Conservation (phyloP, 441 rosid species). For the Gossypium schwendimanii region DNA sequence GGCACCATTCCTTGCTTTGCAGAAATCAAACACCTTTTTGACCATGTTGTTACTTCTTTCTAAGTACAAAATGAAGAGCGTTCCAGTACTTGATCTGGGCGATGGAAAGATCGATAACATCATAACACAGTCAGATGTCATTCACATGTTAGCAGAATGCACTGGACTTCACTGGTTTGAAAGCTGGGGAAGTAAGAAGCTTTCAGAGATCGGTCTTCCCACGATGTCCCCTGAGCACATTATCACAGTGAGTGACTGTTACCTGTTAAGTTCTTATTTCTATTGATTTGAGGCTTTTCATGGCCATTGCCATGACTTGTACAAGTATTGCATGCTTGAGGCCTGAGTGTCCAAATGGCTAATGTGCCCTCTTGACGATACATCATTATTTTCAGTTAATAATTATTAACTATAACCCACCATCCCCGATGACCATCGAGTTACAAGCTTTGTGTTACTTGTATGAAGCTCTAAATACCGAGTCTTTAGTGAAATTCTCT, state of each 20-base stretch:
- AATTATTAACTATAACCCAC: background rate
- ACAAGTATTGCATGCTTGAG: background rate
- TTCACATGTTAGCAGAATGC: constrained; percentile 95
- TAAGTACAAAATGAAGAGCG: constrained; percentile 96
- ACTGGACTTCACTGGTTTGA: constrained; percentile 92
- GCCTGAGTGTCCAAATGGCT: background rate
- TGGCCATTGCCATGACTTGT: background rate
- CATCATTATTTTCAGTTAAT: background rate
- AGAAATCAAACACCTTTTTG: constrained; percentile 77
- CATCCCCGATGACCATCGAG: background rate
- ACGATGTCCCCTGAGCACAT: constrained; percentile 40
- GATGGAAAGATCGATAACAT: constrained; percentile 75
- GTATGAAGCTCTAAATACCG: background rate
- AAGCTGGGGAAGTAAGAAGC: constrained; percentile 80
- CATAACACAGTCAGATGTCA: constrained; percentile 85
- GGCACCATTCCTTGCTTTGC: constrained; percentile 98
- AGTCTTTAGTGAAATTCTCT: background rate
- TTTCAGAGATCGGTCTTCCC: constrained; percentile 87
- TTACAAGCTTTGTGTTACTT: background rate
- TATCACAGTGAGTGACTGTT: constrained; percentile 42
- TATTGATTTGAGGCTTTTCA: background rate
- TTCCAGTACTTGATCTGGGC: constrained; percentile 80
- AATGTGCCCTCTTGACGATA: background rate
- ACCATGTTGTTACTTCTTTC: constrained; percentile 93
- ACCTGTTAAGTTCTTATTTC: background rate